phyloP scores from a whole-genome alignment of 192 early-diverging fungal species.

The Backusella luteola region DNA sequence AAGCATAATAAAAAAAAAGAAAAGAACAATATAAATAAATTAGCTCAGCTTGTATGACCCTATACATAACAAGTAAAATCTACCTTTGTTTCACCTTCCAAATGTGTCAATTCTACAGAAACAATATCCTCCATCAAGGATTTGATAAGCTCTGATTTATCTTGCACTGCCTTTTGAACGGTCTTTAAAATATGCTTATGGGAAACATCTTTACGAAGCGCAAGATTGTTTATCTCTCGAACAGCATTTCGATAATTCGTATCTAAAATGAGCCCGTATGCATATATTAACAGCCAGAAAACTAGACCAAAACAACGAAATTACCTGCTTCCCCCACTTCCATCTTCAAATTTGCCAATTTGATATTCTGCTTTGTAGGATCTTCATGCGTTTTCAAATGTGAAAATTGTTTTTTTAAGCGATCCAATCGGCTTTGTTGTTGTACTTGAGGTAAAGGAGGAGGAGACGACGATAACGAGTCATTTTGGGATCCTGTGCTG shows the following conservation, averaged over 20 bases:
- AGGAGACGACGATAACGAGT: not conserved
- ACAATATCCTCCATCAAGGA: not conserved
- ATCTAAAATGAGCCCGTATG: slow-evolving; percentile 2
- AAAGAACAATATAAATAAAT: not conserved
- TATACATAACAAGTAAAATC: not conserved
- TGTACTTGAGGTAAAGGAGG: not conserved
- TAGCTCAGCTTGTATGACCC: not conserved
- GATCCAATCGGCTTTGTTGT: slow-evolving; percentile 25
- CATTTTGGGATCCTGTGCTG: not conserved
- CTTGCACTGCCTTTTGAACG: not conserved
- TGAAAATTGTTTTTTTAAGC: slow-evolving; percentile 22
- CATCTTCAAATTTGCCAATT: slow-evolving; percentile 28
- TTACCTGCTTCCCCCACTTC: slow-evolving; percentile 34
- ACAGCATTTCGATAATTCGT: slow-evolving; percentile 19
- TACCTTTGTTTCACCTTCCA: slow-evolving; percentile 10
- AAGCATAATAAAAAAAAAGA: not conserved
- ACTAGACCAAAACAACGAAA: not conserved
- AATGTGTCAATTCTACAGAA: not conserved
- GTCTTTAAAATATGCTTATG: not conserved
- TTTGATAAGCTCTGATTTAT: not conserved
- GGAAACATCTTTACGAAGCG: not conserved
- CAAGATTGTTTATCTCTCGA: slow-evolving; percentile 13
- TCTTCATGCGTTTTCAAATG: slow-evolving; percentile 18
- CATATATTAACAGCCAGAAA: not conserved
- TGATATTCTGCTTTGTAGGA: slow-evolving; percentile 21